Percentiles rank a stretch among this genome's conserved stretches.
These are phyloP conservation scores for Cucumis hystrix DNA, from an alignment of 306 rosid species.

Conservation along the genomic window DNA sequence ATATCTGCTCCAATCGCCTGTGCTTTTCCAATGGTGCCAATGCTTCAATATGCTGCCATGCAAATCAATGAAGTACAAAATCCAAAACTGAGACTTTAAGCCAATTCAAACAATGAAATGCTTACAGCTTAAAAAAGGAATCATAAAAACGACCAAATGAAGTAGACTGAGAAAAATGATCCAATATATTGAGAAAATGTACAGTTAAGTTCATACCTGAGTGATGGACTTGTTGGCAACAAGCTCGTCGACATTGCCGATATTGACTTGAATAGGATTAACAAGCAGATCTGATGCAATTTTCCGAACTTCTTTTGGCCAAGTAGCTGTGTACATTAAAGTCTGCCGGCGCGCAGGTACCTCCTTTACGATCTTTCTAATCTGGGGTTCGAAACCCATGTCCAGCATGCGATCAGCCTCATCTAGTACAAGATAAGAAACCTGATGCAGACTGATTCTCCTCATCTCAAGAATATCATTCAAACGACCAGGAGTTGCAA, in stretches of 20 bases:
- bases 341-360: slow-evolving; percentile 95
- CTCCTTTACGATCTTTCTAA: slow-evolving; percentile 90
- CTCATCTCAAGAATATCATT: slow-evolving; percentile 98
- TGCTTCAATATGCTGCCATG: slow-evolving; percentile 70
- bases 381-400: slow-evolving; percentile 99
- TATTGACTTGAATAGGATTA: slow-evolving; percentile 92
- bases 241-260: slow-evolving; percentile 94
- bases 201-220: slow-evolving; percentile 42
- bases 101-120: background rate
- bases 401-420: slow-evolving; percentile 99
- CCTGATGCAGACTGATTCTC: slow-evolving; percentile 79
- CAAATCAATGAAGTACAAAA: slow-evolving; percentile 4
- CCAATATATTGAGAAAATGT: background rate
- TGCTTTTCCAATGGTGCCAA: slow-evolving; percentile 62
- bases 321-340: slow-evolving; percentile 97
- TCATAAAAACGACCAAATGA: background rate
- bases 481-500: slow-evolving; percentile 99
- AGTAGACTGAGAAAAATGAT: background rate
- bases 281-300: slow-evolving; percentile 92
- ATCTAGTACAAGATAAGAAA: slow-evolving; percentile 87
- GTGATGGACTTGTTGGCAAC: slow-evolving; percentile 95
- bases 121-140: background rate
- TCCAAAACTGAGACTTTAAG: background rate
- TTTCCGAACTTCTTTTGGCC: slow-evolving; percentile 99
- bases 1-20: slow-evolving; percentile 68